Base-by-base conservation (phyloP, 345 rosid species). In the Nephelium lappaceum region DNA sequence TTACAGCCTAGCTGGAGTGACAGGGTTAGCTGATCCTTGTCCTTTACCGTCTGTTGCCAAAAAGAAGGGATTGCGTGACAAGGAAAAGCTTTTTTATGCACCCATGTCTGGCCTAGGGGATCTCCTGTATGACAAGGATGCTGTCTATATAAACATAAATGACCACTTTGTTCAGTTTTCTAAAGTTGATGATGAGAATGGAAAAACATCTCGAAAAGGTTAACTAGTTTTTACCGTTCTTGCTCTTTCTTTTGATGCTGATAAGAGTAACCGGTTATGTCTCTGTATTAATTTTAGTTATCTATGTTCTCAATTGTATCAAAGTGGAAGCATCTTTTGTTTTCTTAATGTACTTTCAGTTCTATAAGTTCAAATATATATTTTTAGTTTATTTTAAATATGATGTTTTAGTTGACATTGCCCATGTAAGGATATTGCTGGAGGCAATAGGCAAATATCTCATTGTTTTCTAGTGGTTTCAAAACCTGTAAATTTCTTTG, bases 101-200 rank as follows among this genome's bases (percentile, higher is more conserved):
- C 99, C 99, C 39, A 94, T 96, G 99, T 92, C 98, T 45, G 97
- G 99, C 67, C 86, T 94, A 79, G 99, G 99, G 69, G 99, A 96
- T 79, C 92, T 96, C 73, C 76, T 94, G 63, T 96, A 94, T 84
- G 98, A 96, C 82, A 94, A 94, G 81, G 99, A 96, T 89, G 99
- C 99, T 24, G 97, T 96, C 83, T 96, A 94, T 87, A 94, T 94
- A 84, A 88, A 92, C 85, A 89, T 94, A 78, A 93, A 94, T 78
- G 97, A 94, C 63, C 97, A 93, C 78, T 83, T 92, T 78, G 97
- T 96, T 79, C 98, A 96, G 83, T 96, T 80, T 72, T 94, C 99
- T 77, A 89, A 93, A 79, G 83, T 80, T 75, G 95, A 93, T 61
- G 82, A 85, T 70, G 95, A 86, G 80, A 84, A 79, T 61, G 94